phyloP scores from a whole-genome alignment of 108 stramenopile genomes.

The Chaetoceros tenuissimus region DNA sequence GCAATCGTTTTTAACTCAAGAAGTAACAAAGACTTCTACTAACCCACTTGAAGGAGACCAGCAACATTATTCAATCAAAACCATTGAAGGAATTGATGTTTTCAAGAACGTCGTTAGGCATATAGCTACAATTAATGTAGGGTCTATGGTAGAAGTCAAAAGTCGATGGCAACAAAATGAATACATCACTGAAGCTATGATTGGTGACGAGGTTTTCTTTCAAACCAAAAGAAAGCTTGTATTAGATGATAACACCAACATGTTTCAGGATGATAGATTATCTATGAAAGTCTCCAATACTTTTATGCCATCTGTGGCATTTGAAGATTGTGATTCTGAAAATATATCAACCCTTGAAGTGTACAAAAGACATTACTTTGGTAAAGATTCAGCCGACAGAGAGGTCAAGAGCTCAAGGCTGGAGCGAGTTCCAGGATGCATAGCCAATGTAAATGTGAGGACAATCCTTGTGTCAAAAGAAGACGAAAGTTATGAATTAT shows the following conservation, averaged over 20 bases:
- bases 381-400: background rate
- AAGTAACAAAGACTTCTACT: background rate
- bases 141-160: background rate
- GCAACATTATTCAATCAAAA: background rate
- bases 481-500: conserved; percentile 22
- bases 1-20: too few relatives aligned
- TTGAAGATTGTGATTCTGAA: background rate
- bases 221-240: background rate
- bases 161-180: background rate
- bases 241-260: background rate
- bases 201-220: background rate
- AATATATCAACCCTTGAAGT: too few relatives aligned
- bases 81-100: background rate
- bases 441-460: conserved; percentile 56
- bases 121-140: background rate
- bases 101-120: background rate
- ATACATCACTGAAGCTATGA: background rate
- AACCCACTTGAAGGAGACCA: background rate
- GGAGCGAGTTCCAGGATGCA: conserved; percentile 66
- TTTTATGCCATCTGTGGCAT: background rate
- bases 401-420: background rate
- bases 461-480: conserved; percentile 21
- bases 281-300: background rate
- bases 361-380: too few relatives aligned
- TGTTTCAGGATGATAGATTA: background rate